Percentiles rank a stretch among this genome's conserved stretches.
phyloP scores from a whole-genome alignment of 2,329 filamentous ascomycete genomes.

The Microcera coccophila region DNA sequence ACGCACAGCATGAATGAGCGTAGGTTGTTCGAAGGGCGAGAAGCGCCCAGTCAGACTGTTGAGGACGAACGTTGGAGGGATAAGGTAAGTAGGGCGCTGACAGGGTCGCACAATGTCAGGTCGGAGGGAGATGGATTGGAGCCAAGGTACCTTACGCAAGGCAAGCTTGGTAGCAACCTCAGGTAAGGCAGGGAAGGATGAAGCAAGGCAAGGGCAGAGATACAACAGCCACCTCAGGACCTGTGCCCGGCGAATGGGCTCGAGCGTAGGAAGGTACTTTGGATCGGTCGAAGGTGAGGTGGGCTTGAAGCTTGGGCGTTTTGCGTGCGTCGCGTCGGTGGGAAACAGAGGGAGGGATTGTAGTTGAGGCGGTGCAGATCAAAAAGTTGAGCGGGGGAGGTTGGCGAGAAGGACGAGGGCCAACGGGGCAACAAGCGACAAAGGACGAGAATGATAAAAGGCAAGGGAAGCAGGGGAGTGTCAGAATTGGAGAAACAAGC shows the following conservation, averaged over 20 bases:
- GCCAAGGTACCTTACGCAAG: slow-evolving; percentile 1
- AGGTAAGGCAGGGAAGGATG: background rate
- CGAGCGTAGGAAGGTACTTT: background rate
- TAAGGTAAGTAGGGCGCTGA: background rate
- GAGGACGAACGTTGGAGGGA: slow-evolving; percentile 1
- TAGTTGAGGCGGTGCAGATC: background rate
- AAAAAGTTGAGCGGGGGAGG: background rate
- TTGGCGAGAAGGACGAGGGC: background rate
- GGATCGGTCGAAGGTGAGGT: background rate
- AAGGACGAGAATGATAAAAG: background rate
- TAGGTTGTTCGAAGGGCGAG: slow-evolving; percentile 5
- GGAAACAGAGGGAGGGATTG: background rate
- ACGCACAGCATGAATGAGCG: slow-evolving; percentile 8
- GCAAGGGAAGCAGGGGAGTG: background rate
- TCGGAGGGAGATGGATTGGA: slow-evolving; percentile 2
- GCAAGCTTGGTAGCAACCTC: background rate
- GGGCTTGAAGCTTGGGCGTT: background rate
- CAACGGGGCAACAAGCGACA: background rate
- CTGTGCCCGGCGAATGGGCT: background rate
- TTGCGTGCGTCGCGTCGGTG: background rate
- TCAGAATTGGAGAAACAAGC: background rate
- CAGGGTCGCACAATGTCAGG: slow-evolving; percentile 12
- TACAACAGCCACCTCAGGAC: background rate
- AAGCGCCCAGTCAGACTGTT: background rate
- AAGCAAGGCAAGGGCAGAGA: background rate